Evolutionary conservation across 2,329 filamentous ascomycete genomes (phyloP).

Genomic region (Arthrobotrys pseudoclavata): DNA sequence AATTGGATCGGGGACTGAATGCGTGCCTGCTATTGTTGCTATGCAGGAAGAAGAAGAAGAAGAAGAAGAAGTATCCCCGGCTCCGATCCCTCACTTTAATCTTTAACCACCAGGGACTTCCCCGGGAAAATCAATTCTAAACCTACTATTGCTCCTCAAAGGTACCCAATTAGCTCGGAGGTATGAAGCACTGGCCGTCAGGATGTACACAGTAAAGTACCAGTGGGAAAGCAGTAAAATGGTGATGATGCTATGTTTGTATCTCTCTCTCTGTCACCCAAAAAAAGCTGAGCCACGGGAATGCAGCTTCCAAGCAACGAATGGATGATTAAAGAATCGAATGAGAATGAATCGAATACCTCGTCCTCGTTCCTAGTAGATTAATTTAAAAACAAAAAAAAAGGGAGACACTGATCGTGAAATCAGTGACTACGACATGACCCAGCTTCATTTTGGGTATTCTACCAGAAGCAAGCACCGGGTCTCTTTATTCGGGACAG

Average conservation of each 20-base stretch:
- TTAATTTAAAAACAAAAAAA: constrained; percentile 10
- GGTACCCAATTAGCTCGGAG: background rate
- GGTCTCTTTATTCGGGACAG: constrained; percentile 41
- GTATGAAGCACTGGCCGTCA: background rate
- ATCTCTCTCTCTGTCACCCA: background rate
- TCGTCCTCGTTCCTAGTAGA: background rate
- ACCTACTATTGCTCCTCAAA: no score
- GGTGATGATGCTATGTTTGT: background rate
- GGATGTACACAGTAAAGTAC: background rate
- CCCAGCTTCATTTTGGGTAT: constrained; percentile 28
- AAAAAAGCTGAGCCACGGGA: constrained; percentile 1
- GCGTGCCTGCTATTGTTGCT: background rate
- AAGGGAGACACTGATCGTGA: background rate
- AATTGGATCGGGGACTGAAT: background rate
- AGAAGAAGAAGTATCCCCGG: background rate
- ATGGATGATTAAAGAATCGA: background rate
- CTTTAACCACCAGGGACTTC: background rate
- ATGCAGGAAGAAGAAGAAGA: constrained; percentile 1
- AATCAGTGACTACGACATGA: background rate
- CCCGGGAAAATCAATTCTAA: constrained; percentile 3
- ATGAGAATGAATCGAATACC: background rate
- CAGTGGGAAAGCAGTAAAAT: background rate
- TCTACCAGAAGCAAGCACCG: constrained; percentile 9
- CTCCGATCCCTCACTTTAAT: background rate
- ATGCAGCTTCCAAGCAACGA: constrained; percentile 1